These are phyloP conservation scores for Akebia trifoliata DNA, from an alignment of 164 flowering plant species.

Conservation along the genomic window DNA sequence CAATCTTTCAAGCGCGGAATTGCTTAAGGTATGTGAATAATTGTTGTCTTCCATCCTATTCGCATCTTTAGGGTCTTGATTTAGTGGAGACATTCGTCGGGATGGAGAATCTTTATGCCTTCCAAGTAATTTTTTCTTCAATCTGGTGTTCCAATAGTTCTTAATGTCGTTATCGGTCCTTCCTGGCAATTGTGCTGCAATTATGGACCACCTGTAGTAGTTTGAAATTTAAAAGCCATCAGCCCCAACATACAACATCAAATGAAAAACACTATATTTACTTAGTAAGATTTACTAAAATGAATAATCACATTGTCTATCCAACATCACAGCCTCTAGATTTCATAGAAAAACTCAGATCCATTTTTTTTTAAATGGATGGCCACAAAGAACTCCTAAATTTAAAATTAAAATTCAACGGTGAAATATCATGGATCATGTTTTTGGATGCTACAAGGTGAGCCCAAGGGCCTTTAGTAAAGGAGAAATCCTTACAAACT, in stretches of 20 bases:
- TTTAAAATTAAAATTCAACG: too few relatives aligned
- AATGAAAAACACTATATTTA: too few relatives aligned
- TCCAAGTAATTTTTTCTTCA: constrained; percentile 87
- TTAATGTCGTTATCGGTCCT: constrained; percentile 95
- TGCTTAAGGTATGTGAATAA: constrained; percentile 34
- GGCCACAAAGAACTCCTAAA: too few relatives aligned
- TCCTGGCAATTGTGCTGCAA: constrained; percentile 95
- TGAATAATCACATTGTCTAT: too few relatives aligned
- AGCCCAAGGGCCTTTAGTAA: too few relatives aligned
- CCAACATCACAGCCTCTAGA: too few relatives aligned
- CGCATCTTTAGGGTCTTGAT: constrained; percentile 20
- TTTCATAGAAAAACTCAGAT: too few relatives aligned
- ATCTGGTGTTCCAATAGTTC: constrained; percentile 94
- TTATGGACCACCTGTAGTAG: constrained; percentile 80
- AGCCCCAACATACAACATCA: not conserved
- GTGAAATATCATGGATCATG: too few relatives aligned
- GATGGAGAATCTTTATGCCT: constrained; percentile 48
- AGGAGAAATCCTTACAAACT: too few relatives aligned
- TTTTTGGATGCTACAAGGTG: too few relatives aligned
- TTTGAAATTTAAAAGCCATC: not conserved
- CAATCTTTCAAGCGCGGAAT: constrained; percentile 75
- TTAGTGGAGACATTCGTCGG: constrained; percentile 17
- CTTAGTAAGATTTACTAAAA: too few relatives aligned
- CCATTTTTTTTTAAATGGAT: too few relatives aligned
- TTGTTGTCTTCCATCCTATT: constrained; percentile 23